Evolutionary conservation across 1,139 yeast species (phyloP).

Genomic region (Hansenula anomala): DNA sequence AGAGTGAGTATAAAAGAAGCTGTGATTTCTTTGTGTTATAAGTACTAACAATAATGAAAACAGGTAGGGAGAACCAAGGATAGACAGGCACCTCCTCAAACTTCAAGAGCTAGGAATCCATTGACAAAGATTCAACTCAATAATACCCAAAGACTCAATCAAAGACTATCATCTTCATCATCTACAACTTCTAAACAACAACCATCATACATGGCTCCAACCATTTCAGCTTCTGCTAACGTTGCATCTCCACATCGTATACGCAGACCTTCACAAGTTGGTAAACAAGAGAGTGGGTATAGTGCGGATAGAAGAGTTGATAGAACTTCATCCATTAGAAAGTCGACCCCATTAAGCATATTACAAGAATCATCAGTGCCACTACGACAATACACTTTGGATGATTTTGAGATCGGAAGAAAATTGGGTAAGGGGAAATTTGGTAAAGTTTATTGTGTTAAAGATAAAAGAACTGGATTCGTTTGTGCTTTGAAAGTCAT

Average conservation of each 20-base stretch:
- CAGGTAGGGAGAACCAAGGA: conserved; percentile 3
- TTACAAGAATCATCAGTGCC: conserved; percentile 21
- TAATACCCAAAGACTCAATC: conserved; percentile 6
- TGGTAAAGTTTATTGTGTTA: conserved; percentile 88
- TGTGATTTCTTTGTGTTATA: not conserved
- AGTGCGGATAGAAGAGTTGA: conserved; percentile 2
- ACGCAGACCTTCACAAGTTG: conserved; percentile 6
- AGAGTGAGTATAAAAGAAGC: not conserved
- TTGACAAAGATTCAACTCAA: conserved; percentile 14
- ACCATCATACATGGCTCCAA: conserved; percentile 25
- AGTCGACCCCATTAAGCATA: conserved; percentile 19
- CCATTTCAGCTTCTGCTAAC: conserved; percentile 21
- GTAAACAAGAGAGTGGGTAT: not conserved
- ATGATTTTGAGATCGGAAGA: conserved; percentile 84
- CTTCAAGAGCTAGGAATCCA: conserved; percentile 7
- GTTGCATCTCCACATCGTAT: conserved; percentile 17
- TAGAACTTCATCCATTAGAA: conserved; percentile 10
- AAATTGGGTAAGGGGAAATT: conserved; percentile 90
- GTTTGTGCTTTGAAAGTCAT: conserved; percentile 89
- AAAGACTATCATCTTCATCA: conserved; percentile 7
- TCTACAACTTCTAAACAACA: not conserved
- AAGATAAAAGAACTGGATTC: conserved; percentile 69
- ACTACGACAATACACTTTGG: conserved; percentile 25
- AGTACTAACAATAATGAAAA: not conserved
- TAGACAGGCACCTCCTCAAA: not conserved